Base-by-base conservation (phyloP, 257 asterid genomes). In the Solanum sitiens region DNA sequence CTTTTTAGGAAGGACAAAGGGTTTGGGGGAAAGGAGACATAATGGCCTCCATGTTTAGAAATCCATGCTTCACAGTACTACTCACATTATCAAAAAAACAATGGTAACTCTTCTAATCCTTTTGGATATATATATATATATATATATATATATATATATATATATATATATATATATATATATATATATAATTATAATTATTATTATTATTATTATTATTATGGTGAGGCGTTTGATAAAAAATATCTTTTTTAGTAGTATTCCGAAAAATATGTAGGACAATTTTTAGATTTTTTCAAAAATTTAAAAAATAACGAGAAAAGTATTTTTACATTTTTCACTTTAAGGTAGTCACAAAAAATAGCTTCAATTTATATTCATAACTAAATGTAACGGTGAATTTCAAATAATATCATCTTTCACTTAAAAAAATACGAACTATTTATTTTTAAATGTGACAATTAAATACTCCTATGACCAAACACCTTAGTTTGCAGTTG, bases 11-110 rank as follows among this genome's bases (percentile, higher is more conserved):
- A 87, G 90, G 89, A 84, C 87, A 88, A 53, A 87, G 91, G 87
- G 94, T 92, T 89, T 86, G 94, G 94, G 88, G 86, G 32, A 92
- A 93, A 94, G 96, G 93, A 93, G 92, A 91, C 95, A 93, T 90
- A 91, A 90, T 94, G 94, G 89, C 91, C 93, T 91, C 95, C 95
- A 92, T 92, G 94, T 90, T 90, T 93, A 89, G 91, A 92, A 88
- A 87, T 87, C 74, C 93, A 90, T 91, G 91, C 92, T 65, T 77
- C 53, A 37, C 21, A 30, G 2, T 71, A 45, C 73, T 72, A 30
- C 63, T 84, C 63, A 84, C 87, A 84, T 39, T 40, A 65, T 79
- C 73, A 39, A 84, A 65, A 84, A 44, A 59, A 23, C 73, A 44
- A 84, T 39, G 42, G 42, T 84, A 18, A 85, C 77, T 39, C 67